Evolutionary conservation across 371 early-diverging fungal species (phyloP).

Genomic region (Rhizomucor miehei): DNA sequence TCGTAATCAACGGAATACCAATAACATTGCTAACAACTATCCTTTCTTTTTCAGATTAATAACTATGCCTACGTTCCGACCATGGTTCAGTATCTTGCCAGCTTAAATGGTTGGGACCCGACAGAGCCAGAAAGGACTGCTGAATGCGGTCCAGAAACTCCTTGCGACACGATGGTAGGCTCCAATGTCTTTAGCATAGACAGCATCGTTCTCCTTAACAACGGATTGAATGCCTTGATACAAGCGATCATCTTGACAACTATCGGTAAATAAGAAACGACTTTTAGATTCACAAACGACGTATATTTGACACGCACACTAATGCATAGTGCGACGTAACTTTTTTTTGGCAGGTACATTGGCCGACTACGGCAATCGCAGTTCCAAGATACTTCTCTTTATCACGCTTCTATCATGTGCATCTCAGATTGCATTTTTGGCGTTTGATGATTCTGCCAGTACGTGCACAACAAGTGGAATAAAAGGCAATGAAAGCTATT

Average conservation of each 20-base stretch:
- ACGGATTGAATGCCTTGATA: constrained; percentile 16
- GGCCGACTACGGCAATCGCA: constrained; percentile 28
- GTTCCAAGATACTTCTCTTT: constrained; percentile 12
- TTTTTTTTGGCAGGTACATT: constrained; percentile 8
- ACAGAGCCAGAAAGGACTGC: not conserved
- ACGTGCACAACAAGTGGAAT: not conserved
- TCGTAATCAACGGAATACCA: too few relatives aligned
- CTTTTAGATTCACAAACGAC: too few relatives aligned
- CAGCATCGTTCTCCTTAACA: constrained; percentile 10
- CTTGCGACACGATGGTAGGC: constrained; percentile 8
- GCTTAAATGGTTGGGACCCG: constrained; percentile 15
- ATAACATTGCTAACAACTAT: not conserved
- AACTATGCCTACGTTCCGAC: constrained; percentile 23
- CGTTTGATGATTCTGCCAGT: constrained; percentile 16
- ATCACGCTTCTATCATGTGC: constrained; percentile 24
- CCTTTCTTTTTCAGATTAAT: constrained; percentile 16
- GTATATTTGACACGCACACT: too few relatives aligned
- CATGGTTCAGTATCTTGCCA: constrained; percentile 19
- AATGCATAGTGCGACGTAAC: too few relatives aligned
- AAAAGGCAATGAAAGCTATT: too few relatives aligned
- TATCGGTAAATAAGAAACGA: constrained; percentile 7
- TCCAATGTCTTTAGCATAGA: constrained; percentile 7
- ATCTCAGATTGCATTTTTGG: constrained; percentile 22
- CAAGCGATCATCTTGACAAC: constrained; percentile 22
- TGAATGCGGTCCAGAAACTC: constrained; percentile 4